Conservation (phyloP, 2,329 filamentous ascomycete species). For the Penicillium sp. region DNA sequence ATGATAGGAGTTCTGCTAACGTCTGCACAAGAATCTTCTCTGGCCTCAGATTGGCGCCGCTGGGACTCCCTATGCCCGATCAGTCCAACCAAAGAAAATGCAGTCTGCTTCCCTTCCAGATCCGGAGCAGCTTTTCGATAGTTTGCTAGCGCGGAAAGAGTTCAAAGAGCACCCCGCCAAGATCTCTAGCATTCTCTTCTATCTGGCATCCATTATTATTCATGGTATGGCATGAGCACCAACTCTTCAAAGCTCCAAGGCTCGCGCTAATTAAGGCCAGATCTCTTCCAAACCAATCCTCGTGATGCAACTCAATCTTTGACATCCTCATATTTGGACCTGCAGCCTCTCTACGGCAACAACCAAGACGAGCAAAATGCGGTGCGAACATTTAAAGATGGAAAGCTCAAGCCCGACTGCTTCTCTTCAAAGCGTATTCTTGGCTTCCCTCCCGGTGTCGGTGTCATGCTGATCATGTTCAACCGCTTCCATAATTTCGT, state of each 20-base stretch:
- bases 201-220: slow-evolving; percentile 68
- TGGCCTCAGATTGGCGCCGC: slow-evolving; percentile 64
- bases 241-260: neutral
- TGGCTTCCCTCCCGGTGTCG: slow-evolving; percentile 67
- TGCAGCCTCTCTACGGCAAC: slow-evolving; percentile 70
- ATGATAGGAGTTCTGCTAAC: slow-evolving; percentile 35
- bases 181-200: slow-evolving; percentile 74
- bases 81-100: slow-evolving; percentile 57
- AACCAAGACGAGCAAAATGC: slow-evolving; percentile 61
- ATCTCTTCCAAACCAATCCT: slow-evolving; percentile 65
- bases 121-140: slow-evolving; percentile 65
- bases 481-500: slow-evolving; percentile 69
- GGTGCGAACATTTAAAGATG: slow-evolving; percentile 63
- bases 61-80: slow-evolving; percentile 66
- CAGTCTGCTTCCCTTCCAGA: slow-evolving; percentile 63
- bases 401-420: slow-evolving; percentile 69
- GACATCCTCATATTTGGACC: slow-evolving; percentile 72
- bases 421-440: slow-evolving; percentile 66
- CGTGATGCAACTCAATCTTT: slow-evolving; percentile 61
- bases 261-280: slow-evolving; percentile 33
- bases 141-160: slow-evolving; percentile 61
- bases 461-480: slow-evolving; percentile 66
- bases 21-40: slow-evolving; percentile 55
- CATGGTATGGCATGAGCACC: slow-evolving; percentile 40
- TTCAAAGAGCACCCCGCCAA: slow-evolving; percentile 66